Evolutionary conservation across 2,329 filamentous ascomycete genomes (phyloP), one percentile per base, ranked within the genome.

Genomic region (Waltergamsia citrina): DNA sequence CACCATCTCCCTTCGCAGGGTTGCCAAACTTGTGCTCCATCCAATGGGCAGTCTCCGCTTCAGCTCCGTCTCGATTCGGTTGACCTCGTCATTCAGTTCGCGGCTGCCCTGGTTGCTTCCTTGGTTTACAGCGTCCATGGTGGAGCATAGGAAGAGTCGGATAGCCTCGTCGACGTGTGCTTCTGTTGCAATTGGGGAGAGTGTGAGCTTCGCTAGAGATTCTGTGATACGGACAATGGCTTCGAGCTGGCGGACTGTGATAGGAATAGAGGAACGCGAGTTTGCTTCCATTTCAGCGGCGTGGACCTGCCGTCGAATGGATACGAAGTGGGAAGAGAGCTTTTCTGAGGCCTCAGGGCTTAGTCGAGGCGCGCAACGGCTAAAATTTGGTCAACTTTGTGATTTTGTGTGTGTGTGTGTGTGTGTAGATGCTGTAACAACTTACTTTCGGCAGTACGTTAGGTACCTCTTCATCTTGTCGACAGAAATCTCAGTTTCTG

Each of bases 381-480:
- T 90, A 46, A 8, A 30, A 6, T 1, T 14, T 25, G 39, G 62
- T 53, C 65, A n/a, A n/a, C n/a, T n/a, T n/a, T n/a, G n/a, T n/a
- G n/a, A n/a, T n/a, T n/a, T n/a, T n/a, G n/a, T n/a, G n/a, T n/a
- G 56, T 39, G 24, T 19, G 10, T 19, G 16, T 21, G 7, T 10
- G 6, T 20, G 15, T 20, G 18, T 14, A 12, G 14, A 12, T 8
- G 28, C 20, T n/a, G 11, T 8, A 29, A 10, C 23, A n/a, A 69
- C 81, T 65, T 65, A 90, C 78, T 85, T 84, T 62, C 90, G 90
- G 72, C 92, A 96, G 62, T 96, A 98, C 47, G 84, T 93, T 52
- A 98, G 83, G 53, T 96, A 98, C 40, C 88, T 79, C 62, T 87
- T 87, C 85, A 98, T 94, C 63, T 94, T 94, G 34, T 96, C 92